A percentile compares a stretch with the other conserved stretches of the same genome.
These are phyloP conservation scores for Bauhinia variegata DNA, from an alignment of 306 rosid genomes.

Conservation along the genomic window DNA sequence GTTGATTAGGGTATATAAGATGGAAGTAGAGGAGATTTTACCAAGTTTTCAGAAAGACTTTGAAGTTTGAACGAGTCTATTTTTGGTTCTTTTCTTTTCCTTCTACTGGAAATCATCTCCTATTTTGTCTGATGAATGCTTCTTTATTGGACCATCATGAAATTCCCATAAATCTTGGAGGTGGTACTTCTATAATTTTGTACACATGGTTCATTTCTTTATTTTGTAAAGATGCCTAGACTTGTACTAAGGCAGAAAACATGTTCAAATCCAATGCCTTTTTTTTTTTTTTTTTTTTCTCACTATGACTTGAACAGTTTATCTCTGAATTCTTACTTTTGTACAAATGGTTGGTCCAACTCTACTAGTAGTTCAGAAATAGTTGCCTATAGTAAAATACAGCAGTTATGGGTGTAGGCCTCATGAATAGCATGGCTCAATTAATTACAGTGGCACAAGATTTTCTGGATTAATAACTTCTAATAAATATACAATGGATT, in stretches of 20 bases:
- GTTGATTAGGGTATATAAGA: not conserved
- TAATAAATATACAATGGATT: constrained; percentile 2
- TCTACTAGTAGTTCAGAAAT: not conserved
- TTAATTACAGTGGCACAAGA: not conserved
- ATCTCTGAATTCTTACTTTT: not conserved
- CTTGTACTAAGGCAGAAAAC: too few relatives aligned
- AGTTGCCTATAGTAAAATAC: not conserved
- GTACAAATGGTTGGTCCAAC: not conserved
- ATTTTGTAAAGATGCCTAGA: too few relatives aligned
- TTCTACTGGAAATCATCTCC: constrained; percentile 6
- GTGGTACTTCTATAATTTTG: too few relatives aligned
- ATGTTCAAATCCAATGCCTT: too few relatives aligned
- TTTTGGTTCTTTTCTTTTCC: not conserved
- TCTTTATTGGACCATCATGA: not conserved
- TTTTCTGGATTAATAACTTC: not conserved
- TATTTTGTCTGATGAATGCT: constrained; percentile 16
- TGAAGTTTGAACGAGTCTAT: constrained; percentile 13
- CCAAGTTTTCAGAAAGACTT: constrained; percentile 15
- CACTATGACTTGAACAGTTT: not conserved
- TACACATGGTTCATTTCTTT: too few relatives aligned
- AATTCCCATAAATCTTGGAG: too few relatives aligned
- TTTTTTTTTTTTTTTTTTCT: too few relatives aligned
- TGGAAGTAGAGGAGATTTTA: constrained; percentile 22
- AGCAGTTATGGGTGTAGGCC: not conserved
- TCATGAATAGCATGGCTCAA: not conserved